Evolutionary conservation across 805 yeast genomes (phyloP).

Genomic region (Pichia paraexigua): DNA sequence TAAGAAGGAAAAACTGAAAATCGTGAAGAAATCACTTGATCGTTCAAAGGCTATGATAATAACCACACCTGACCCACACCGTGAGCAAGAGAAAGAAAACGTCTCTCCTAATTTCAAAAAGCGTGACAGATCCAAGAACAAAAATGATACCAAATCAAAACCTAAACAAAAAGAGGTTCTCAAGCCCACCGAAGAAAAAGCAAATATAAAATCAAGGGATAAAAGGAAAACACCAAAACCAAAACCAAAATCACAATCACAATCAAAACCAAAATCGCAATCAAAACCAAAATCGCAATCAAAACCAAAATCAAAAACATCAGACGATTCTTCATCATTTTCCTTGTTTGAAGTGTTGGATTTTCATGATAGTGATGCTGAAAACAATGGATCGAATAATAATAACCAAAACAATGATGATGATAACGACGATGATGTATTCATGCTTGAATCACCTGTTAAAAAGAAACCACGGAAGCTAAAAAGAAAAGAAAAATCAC

Average conservation of each 20-base stretch:
- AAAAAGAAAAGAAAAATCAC: background rate
- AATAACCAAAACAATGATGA: background rate
- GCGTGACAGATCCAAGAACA: background rate
- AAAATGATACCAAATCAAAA: background rate
- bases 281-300: background rate
- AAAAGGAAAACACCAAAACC: too few species aligned
- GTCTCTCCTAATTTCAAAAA: background rate
- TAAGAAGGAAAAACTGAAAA: background rate
- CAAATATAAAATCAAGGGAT: background rate
- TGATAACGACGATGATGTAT: conserved; percentile 3
- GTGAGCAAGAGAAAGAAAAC: background rate
- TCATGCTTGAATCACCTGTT: conserved; percentile 11
- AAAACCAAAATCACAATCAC: background rate
- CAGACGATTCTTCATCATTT: background rate
- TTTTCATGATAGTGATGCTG: conserved; percentile 1
- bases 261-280: background rate
- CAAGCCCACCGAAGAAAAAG: background rate
- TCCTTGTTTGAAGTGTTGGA: conserved; percentile 11
- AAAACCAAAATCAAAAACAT: background rate
- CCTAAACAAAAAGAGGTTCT: background rate
- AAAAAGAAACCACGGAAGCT: background rate
- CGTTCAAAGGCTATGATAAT: background rate
- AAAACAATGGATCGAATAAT: background rate
- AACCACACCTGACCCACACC: background rate
- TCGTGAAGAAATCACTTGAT: background rate